Evolutionary conservation across 2,329 filamentous ascomycete species (phyloP), one percentile per base, ranked within the genome.

Genomic region (Aureobasidium melanogenum): DNA sequence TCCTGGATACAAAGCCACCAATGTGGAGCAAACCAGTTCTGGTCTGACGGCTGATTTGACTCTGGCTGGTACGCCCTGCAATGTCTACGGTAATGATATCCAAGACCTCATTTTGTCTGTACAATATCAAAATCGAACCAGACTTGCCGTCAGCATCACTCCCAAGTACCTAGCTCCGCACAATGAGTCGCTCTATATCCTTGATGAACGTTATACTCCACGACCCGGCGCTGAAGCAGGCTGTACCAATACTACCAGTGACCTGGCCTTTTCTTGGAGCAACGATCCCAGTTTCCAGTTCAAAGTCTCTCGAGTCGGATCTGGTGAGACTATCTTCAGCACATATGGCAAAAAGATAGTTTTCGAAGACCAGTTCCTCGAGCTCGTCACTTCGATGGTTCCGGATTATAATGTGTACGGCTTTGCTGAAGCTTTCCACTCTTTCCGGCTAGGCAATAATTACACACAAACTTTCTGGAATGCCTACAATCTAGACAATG

Each of bases 381-480:
- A 72, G 51, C 61, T 72, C 10, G 64, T 62, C 10, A 72, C 70
- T 8, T 65, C 56, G 12, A 66, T 68, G 66, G 65, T 66, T 3
- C 63, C 64, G 1, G 61, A 71, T 26, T 71, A 70, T 62, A 71
- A 72, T 56, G 65, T 71, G 24, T 71, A 71, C 61, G 70, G 70
- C 1, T 61, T 71, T 2, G 69, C 69, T 9, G 70, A 69, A 32
- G 67, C 66, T 41, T 66, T 70, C 17, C 69, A 68, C 41, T 61
- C 55, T 5, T 72, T 72, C 63, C 63, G 69, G 5, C 61, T 71
- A 7, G 68, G 69, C 14, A 70, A 64, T 39, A 69, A 71, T 54
- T 69, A 62, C 46, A 71, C 70, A 5, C 69, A 71, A 60, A 71
- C 69, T 2, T 69, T 71, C 63, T 71, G 64, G 67, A 67, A 70